Conservation (phyloP, 352 stramenopile species). For the Phytophthora pini region DNA sequence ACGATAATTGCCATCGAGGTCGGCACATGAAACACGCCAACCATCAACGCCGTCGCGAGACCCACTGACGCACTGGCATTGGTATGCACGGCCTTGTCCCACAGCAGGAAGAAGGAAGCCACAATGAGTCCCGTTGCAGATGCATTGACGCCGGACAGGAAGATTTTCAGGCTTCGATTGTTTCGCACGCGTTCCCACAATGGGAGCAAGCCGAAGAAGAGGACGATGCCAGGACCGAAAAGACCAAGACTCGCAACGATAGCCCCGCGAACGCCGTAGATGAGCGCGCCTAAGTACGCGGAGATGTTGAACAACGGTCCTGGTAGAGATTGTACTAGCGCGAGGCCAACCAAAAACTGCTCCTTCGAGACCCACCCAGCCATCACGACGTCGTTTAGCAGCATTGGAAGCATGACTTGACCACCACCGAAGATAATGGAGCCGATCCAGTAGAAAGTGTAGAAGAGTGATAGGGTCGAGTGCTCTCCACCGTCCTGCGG, state of each 20-base stretch:
- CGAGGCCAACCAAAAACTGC: constrained; percentile 94
- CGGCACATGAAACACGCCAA: constrained; percentile 80
- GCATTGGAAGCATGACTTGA: constrained; percentile 93
- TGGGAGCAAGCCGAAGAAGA: constrained; percentile 92
- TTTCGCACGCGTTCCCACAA: constrained; percentile 93
- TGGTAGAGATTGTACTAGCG: constrained; percentile 92
- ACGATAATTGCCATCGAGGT: constrained; percentile 65
- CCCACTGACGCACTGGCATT: constrained; percentile 89
- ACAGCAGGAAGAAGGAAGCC: constrained; percentile 91
- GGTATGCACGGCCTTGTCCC: constrained; percentile 81
- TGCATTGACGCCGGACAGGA: constrained; percentile 91
- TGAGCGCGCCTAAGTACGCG: constrained; percentile 90
- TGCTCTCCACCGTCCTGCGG: constrained; percentile 47
- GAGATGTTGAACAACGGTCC: constrained; percentile 97
- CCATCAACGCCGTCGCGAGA: constrained; percentile 78
- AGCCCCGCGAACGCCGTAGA: constrained; percentile 86
- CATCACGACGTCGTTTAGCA: constrained; percentile 83
- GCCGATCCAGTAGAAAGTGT: constrained; percentile 94
- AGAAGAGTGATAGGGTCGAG: constrained; percentile 78
- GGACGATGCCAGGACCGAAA: constrained; percentile 92
- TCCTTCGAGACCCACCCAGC: constrained; percentile 92
- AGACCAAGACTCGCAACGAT: constrained; percentile 90
- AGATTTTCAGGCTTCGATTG: constrained; percentile 85
- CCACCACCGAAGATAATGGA: constrained; percentile 96
- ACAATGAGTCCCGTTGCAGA: constrained; percentile 91